phyloP scores from a whole-genome alignment of 108 stramenopile genomes.

The Mediolabrus comicus region DNA sequence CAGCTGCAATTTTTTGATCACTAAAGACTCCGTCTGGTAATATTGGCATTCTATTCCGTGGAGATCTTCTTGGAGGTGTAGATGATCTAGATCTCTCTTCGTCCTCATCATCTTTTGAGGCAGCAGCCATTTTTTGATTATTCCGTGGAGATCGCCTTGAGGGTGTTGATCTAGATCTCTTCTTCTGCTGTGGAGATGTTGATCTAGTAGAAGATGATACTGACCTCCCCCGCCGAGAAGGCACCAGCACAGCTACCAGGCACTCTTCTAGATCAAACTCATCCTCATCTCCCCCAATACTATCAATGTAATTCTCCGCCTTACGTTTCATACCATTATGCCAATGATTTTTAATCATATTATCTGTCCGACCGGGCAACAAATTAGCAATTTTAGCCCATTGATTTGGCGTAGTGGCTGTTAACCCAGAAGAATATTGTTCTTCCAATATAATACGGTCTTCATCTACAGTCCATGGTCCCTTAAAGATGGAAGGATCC shows the following conservation, averaged over 20 bases:
- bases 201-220: too few relatives aligned
- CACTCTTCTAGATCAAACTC: not conserved
- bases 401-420: constrained; percentile 45
- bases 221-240: not conserved
- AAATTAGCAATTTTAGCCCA: constrained; percentile 84
- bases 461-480: constrained; percentile 63
- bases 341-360: constrained; percentile 86
- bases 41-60: too few relatives aligned
- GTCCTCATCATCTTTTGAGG: not conserved
- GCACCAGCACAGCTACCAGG: not conserved
- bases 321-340: constrained; percentile 70
- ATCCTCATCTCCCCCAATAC: constrained; percentile 17
- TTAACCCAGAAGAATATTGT: too few relatives aligned
- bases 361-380: constrained; percentile 78
- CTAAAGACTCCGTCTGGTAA: too few relatives aligned
- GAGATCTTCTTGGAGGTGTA: not conserved
- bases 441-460: constrained; percentile 59
- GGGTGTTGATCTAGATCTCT: too few relatives aligned
- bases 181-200: too few relatives aligned
- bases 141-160: too few relatives aligned
- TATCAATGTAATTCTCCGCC: constrained; percentile 74
- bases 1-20: not conserved
- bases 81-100: not conserved
- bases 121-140: not conserved
- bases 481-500: constrained; percentile 67